These are phyloP conservation scores for Trypanosoma congolense DNA, from an alignment of 208 protist genomes.

Conservation along the genomic window DNA sequence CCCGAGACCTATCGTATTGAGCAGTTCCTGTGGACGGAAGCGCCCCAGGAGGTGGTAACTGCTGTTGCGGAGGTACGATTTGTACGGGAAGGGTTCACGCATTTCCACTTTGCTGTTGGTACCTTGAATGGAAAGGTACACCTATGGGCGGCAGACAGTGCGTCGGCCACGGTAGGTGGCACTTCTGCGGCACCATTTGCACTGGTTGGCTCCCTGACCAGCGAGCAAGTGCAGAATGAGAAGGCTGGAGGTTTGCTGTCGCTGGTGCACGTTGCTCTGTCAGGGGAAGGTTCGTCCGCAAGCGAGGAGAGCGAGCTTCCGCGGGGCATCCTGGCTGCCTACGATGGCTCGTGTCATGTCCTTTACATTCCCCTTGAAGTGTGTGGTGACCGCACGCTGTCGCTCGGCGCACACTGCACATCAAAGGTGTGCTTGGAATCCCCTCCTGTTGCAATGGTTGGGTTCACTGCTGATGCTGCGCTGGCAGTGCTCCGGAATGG, in stretches of 20 bases:
- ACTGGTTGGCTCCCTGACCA: conserved; percentile 26
- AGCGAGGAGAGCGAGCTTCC: conserved; percentile 21
- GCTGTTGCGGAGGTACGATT: conserved; percentile 57
- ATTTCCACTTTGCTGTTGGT: conserved; percentile 68
- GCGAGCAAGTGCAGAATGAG: not conserved
- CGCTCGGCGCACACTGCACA: conserved; percentile 18
- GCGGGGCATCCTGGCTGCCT: conserved; percentile 64
- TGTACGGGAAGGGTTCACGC: conserved; percentile 13
- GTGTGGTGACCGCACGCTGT: conserved; percentile 28
- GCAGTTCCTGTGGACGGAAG: conserved; percentile 73
- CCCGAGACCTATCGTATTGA: conserved; percentile 76
- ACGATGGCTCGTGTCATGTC: conserved; percentile 39
- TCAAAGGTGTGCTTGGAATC: conserved; percentile 28
- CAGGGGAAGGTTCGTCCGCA: not conserved
- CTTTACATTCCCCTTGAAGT: conserved; percentile 53
- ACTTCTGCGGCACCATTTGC: conserved; percentile 25
- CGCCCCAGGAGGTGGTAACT: conserved; percentile 52
- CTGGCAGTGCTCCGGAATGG: conserved; percentile 57
- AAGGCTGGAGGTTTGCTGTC: conserved; percentile 45
- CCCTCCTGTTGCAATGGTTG: conserved; percentile 37
- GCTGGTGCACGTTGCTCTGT: conserved; percentile 28
- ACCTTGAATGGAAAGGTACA: conserved; percentile 47
- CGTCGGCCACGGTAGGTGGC: conserved; percentile 32
- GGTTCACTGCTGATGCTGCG: conserved; percentile 35
- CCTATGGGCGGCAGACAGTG: conserved; percentile 76